These are phyloP conservation scores for Silene latifolia DNA, from an alignment of 148 eudicot species.

Conservation along the genomic window DNA sequence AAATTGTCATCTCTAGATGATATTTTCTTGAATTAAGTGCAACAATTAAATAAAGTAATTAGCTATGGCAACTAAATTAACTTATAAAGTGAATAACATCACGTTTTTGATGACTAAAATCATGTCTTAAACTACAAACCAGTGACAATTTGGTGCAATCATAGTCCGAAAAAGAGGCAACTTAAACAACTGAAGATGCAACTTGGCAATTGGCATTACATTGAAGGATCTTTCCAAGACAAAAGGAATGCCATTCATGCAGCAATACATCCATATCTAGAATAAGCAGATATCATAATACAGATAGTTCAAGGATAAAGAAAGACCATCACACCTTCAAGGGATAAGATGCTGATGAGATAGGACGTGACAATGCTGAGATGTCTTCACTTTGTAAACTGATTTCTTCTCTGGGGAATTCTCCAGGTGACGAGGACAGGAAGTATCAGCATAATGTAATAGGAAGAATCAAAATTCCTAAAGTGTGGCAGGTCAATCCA, in stretches of 20 bases:
- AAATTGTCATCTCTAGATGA: neutral
- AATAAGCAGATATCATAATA: neutral
- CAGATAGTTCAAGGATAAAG: neutral
- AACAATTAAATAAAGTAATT: too few species aligned
- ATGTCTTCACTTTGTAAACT: neutral
- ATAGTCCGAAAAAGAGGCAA: neutral
- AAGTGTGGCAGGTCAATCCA: slow-evolving; percentile 1
- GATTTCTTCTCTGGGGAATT: neutral
- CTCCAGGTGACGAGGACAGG: neutral
- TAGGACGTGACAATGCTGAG: neutral
- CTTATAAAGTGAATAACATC: neutral
- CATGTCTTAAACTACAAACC: neutral
- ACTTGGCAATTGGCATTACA: neutral
- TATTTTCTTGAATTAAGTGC: too few species aligned
- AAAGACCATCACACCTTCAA: neutral
- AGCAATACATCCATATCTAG: neutral
- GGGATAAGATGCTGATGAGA: slow-evolving; percentile 6
- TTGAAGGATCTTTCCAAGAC: neutral
- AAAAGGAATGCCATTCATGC: neutral
- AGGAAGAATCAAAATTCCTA: neutral
- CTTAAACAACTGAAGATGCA: neutral
- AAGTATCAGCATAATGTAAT: neutral
- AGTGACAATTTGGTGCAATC: neutral
- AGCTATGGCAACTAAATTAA: neutral
- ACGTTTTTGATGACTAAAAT: neutral